Base-by-base conservation (phyloP, 192 early-diverging fungal genomes). In the Coemansia sp. region DNA sequence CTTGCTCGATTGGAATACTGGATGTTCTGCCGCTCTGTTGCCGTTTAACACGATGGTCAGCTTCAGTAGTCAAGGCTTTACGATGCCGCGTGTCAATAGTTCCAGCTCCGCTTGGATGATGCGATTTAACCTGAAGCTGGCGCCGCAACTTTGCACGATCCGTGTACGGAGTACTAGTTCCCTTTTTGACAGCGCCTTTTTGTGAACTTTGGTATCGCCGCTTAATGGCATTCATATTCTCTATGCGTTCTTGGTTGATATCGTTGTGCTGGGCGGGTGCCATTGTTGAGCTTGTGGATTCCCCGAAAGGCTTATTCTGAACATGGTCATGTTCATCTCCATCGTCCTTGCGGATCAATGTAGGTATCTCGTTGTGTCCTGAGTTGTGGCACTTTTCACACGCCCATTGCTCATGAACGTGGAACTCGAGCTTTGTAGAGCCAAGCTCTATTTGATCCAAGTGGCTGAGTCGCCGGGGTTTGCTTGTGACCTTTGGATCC, bases 321-420 rank as follows among this genome's bases (percentile, higher is more conserved):
- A 1, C 30, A 15, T 28, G 29, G 40, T 14, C 13, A 15, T 28
- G 29, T 22, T 14, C 13, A 27, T 8, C 25, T 4, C 28, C 14
- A 27, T 42, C 42, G 15, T 23, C 58, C 13, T n/a, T 19, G 23
- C 15, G 23, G 5, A 8, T 6, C 19, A 55, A 17, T 8, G 45
- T 54, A 15, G 30, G 25, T n/a, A 89, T 83, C 33, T 85, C 71
- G 64, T 82, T 85, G 36, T 55, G 62, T 31, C 78, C 75, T 2
- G 82, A 65, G 47, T 83, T 74, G 6, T 76, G 79, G 57, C 91
- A 93, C 7, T 65, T 67, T 20, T 76, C 70, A 58, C 91, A 93
- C 17, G 82, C 83, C 80, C 79, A 84, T 2, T 82, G 68, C 33
- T 75, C 65, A 50, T 92, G 91, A 20, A 82, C 58, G 67, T 93